Evolutionary conservation across 208 protist species (phyloP), one percentile per base, ranked within the genome.

Genomic region (Leishmania aethiopica): DNA sequence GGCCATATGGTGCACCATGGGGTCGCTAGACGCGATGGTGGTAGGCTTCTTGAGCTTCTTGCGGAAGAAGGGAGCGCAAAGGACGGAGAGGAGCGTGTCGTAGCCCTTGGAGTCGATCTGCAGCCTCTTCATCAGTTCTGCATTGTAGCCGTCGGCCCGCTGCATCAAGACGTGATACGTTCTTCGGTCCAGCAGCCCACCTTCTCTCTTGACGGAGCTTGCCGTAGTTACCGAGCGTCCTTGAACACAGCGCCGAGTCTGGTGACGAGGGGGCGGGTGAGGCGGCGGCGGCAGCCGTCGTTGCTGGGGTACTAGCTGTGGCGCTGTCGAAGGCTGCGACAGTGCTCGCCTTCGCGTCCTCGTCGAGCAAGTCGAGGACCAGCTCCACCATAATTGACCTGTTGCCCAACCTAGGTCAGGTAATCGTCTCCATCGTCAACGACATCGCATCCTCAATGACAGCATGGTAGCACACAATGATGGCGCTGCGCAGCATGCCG

Each of bases 11-110:
- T 69, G 25, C 60, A 83, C 76, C 0, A 80, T 47, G 2, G 76
- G 55, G 67, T 82, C 79, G 28, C 59, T 47, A 0, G 64, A 75
- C 2, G 60, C 53, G 8, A 86, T 69, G 15, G 78, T 77, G 28
- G 67, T 83, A 1, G 83, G 69, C 22, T 25, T 67, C 2, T 73
- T 7, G 3, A 40, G 0, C n/a, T 59, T 57, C n/a, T 82, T 42
- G 8, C 69, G 19, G 62, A 89, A 89, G 77, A 81, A 86, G 72
- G 80, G 55, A 15, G 88, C 79, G n/a, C 84, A 86, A 25, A 69
- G 40, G 1, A 86, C 81, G 62, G 79, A 79, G 19, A 86, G 84
- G 2, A 75, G 80, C 19, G 80, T 84, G 67, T 88, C 83, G 75
- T 77, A 85, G 32, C 73, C 42, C 2, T 76, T 67, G 6, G 74